Evolutionary conservation across 2,329 filamentous ascomycete species (phyloP), one percentile per base, ranked within the genome.

Genomic region (Pseudogymnoascus sp.): DNA sequence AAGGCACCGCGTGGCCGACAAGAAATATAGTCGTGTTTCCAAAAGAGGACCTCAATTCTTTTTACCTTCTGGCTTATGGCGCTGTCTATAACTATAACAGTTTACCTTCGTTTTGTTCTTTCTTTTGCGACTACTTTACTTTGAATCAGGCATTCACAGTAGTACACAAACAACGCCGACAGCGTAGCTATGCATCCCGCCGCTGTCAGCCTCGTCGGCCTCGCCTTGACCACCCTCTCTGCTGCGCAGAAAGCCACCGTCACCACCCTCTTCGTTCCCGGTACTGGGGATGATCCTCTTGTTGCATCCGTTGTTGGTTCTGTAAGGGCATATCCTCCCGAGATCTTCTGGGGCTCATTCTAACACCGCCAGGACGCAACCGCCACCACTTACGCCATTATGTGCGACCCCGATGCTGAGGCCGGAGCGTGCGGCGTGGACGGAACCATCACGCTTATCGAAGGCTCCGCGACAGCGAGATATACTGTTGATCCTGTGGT

Each of bases 311-410:
- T 67, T 35, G 50, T 66, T 44, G 64, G 62, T 17, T 65, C 63
- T 11, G 66, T 67, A 62, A 21, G 65, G 17, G 4, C 8, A 50
- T 35, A 8, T 9, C 6, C 39, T 15, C 41, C 31, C 9, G 24
- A 37, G 21, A 31, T 21, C 13, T 3, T 8, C 2, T 17, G 26
- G 26, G 5, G 8, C 26, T 11, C n/a, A 35, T 37, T 7, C 59
- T 63, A 26, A 64, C 57, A 60, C 35, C 21, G 17, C n/a, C 44
- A 67, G 64, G 66, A 66, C n/a, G 60, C 64, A 7, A 61, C 62
- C 3, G 62, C 65, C 2, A 68, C 66, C 33, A 68, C 66, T n/a
- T 68, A 67, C 41, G 63, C 64, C 15, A 13, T 68, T 2, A 17
- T 60, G 58, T 68, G 66, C 57, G 44, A 59, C 5, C 59, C 62